A percentile compares a stretch with the other conserved stretches of the same genome.
These are phyloP conservation scores for Sporothrix inflata DNA, from an alignment of 2,329 filamentous ascomycete species.

Conservation along the genomic window DNA sequence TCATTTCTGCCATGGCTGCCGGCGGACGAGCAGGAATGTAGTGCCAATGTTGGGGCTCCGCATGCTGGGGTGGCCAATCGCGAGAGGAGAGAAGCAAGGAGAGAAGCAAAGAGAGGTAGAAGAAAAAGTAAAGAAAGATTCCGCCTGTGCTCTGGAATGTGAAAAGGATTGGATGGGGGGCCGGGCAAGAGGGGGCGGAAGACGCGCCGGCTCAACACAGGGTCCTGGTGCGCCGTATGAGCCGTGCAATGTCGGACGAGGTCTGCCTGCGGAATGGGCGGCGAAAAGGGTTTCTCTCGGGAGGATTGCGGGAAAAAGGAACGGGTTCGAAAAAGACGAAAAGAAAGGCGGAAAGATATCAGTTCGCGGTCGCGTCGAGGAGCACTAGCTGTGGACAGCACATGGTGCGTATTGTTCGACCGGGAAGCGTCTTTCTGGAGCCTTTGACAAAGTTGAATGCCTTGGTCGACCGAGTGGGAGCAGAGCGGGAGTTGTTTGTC, in stretches of 20 bases:
- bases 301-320: too few species aligned
- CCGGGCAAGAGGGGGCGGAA: background rate
- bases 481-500: background rate
- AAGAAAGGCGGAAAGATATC: background rate
- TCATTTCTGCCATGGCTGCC: constrained; percentile 29
- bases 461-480: background rate
- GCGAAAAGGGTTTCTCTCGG: background rate
- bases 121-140: background rate
- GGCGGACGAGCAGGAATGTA: constrained; percentile 28
- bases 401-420: background rate
- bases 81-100: background rate
- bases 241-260: background rate
- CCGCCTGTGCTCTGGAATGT: constrained; percentile 24
- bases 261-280: background rate
- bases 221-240: background rate
- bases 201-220: background rate
- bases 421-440: background rate
- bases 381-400: constrained; percentile 7
- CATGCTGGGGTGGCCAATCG: constrained; percentile 25
- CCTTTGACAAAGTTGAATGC: too few species aligned
- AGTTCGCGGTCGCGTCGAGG: background rate
- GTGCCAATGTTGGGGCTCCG: constrained; percentile 3
- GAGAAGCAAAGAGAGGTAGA: background rate
- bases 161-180: background rate
- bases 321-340: background rate